Base-by-base conservation (phyloP, 1,284 basidiomycete species). In the Anthracocystis setariae region DNA sequence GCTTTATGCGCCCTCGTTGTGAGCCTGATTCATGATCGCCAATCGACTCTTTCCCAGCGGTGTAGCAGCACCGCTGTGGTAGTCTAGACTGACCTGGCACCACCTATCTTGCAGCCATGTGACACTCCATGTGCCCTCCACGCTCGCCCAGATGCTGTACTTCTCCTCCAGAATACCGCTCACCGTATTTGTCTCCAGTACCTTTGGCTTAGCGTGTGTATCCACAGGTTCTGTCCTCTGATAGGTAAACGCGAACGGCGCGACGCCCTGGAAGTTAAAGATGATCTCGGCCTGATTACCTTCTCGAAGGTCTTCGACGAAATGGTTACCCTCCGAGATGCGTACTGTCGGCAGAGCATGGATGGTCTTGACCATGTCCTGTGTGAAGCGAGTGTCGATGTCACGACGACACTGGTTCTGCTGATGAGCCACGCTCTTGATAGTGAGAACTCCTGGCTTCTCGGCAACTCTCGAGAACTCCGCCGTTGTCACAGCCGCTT, bases 41-140 rank as follows among this genome's bases (percentile, higher is more conserved):
- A 73, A 38, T 39, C 56, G 56, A 18, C 53, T 57, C 50, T 73
- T 73, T 20, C 70, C 70, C 46, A 73, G 45, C 53, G 70, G 60
- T 18, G 65, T 73, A 15, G 70, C 65, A 7, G 70, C 64, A 3
- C 76, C 76, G 48, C 76, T 78, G 25, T 65, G 54, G 25, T 74
- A 63, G 38, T 75, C 76, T 32, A 78, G 44, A 51, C 71, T 74
- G 18, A 80, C 78, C 37, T 74, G 77, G 49, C 93, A 95, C 80
- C 88, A 91, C 43, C 87, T 87, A 83, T 95, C 93, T 20, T 90
- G 88, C 54, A 95, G 90, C 56, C 90, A 92, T 5, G 92, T 92
- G n/a, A 98, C 91, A 13, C 90, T 92, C 92, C 92, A 94, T 24
- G 65, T 69, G 9, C 93, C 93, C 86, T 95, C 92, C 48, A 92